Conservation (phyloP, 257 asterid genomes). For the Capsicum chinense region DNA sequence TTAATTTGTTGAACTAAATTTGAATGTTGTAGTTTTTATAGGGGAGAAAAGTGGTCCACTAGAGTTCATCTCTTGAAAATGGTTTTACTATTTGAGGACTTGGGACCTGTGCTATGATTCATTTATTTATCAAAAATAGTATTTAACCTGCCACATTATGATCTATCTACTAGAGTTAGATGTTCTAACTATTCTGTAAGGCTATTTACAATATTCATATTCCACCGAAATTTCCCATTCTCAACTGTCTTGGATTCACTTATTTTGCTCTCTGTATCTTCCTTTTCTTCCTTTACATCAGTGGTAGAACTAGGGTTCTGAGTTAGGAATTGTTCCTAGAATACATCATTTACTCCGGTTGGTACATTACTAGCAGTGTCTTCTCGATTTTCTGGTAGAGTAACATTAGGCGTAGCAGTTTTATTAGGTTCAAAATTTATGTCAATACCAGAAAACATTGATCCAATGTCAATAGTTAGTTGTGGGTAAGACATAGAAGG, state of each 20-base stretch:
- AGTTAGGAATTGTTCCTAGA: slow-evolving; percentile 93
- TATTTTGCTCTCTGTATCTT: slow-evolving; percentile 49
- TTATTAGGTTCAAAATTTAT: slow-evolving; percentile 67
- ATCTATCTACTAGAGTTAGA: slow-evolving; percentile 79
- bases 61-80: too few species aligned
- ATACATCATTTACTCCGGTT: slow-evolving; percentile 82
- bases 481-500: slow-evolving; percentile 63
- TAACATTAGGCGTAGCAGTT: slow-evolving; percentile 36
- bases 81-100: too few species aligned
- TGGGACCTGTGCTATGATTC: too few species aligned
- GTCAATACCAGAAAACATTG: slow-evolving; percentile 56
- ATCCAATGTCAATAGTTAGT: slow-evolving; percentile 48
- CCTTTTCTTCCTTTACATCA: slow-evolving; percentile 49
- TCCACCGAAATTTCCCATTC: slow-evolving; percentile 67
- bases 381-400: slow-evolving; percentile 45
- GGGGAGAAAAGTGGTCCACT: too few species aligned
- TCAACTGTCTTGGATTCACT: slow-evolving; percentile 53
- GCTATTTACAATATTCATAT: slow-evolving; percentile 61
- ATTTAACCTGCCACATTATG: slow-evolving; percentile 41
- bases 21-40: too few species aligned
- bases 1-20: too few species aligned
- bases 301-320: slow-evolving; percentile 76
- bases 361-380: slow-evolving; percentile 44
- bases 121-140: background rate
- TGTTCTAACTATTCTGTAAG: slow-evolving; percentile 75